phyloP scores from a whole-genome alignment of 441 rosid genomes.

The Adansonia rubrostipa region DNA sequence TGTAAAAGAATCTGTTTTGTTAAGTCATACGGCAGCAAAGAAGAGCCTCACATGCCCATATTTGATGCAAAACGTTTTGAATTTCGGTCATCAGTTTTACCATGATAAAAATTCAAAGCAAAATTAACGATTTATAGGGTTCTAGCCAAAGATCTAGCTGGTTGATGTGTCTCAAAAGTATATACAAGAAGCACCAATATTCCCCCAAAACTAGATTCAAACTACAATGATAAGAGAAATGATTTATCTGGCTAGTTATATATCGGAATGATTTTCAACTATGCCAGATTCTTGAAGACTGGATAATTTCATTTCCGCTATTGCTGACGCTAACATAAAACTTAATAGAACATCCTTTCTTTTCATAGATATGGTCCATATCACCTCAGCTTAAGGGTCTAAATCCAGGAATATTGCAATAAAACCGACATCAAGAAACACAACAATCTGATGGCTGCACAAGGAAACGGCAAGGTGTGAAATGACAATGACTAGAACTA shows the following conservation, averaged over 20 bases:
- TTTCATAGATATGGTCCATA: constrained; percentile 3
- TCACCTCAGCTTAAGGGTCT: not conserved
- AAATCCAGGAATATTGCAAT: not conserved
- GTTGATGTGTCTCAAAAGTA: not conserved
- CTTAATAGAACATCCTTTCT: not conserved
- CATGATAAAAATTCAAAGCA: not conserved
- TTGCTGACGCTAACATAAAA: not conserved
- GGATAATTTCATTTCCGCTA: not conserved
- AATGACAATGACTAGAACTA: constrained; percentile 35
- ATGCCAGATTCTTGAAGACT: not conserved
- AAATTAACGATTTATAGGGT: not conserved
- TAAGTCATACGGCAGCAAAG: not conserved
- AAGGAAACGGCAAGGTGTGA: constrained; percentile 22
- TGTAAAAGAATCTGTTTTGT: not conserved
- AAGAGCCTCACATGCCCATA: not conserved
- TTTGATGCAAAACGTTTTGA: not conserved
- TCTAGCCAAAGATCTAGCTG: not conserved
- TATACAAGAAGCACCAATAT: not conserved
- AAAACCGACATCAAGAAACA: not conserved
- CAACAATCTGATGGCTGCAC: not conserved
- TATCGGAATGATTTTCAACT: not conserved
- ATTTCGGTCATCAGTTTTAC: not conserved
- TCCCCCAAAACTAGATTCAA: not conserved
- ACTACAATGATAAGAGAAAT: not conserved
- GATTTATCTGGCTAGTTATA: not conserved